phyloP scores from a whole-genome alignment of 805 yeast species.

The Pichia heedii region DNA sequence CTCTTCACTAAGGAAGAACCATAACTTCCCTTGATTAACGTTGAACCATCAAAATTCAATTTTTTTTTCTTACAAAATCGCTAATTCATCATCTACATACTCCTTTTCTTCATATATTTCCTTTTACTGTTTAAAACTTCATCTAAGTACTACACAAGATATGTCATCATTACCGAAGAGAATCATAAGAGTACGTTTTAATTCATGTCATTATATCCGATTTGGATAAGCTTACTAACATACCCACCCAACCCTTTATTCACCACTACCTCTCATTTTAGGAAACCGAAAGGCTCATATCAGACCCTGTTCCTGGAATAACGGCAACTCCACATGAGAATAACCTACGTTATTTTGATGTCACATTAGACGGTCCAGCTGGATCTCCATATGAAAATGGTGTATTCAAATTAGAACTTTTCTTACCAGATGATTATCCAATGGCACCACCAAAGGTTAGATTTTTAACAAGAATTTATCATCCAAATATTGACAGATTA shows the following conservation, averaged over 20 bases:
- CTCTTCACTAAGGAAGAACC: too few relatives aligned
- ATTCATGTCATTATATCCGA: too few relatives aligned
- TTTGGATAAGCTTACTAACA: neutral
- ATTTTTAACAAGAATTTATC: slow-evolving; percentile 88
- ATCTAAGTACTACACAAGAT: neutral
- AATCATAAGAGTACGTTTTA: slow-evolving; percentile 62
- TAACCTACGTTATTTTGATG: slow-evolving; percentile 86
- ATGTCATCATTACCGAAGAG: slow-evolving; percentile 73
- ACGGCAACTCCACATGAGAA: slow-evolving; percentile 91
- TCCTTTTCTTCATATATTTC: neutral
- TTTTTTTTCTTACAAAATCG: too few relatives aligned
- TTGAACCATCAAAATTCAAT: too few relatives aligned
- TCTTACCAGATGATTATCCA: slow-evolving; percentile 93
- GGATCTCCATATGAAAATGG: slow-evolving; percentile 85
- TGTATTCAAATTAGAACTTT: slow-evolving; percentile 75
- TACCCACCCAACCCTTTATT: neutral
- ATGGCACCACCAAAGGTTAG: slow-evolving; percentile 97
- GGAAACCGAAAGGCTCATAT: slow-evolving; percentile 87
- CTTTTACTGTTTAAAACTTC: neutral
- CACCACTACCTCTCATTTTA: slow-evolving; percentile 14
- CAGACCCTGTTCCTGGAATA: slow-evolving; percentile 96
- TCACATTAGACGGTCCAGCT: slow-evolving; percentile 83
- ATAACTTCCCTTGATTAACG: too few relatives aligned
- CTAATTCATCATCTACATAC: too few relatives aligned
- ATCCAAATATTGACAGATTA: slow-evolving; percentile 90